A percentile compares a stretch with the other conserved stretches of the same genome.
Evolutionary conservation across 2,329 filamentous ascomycete species (phyloP).

Genomic region (Magnaporthales sp.): DNA sequence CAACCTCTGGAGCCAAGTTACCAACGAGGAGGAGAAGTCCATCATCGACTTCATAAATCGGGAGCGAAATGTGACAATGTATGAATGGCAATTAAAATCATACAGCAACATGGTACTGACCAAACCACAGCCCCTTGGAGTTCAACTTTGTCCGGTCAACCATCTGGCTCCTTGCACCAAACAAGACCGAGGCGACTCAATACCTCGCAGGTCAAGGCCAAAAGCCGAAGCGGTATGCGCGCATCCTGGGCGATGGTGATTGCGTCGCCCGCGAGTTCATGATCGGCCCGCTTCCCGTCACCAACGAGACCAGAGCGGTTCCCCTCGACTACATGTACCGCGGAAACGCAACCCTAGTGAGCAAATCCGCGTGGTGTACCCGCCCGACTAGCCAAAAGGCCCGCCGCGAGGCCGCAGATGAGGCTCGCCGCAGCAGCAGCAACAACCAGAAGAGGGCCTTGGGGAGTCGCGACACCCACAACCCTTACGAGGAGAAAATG

Average conservation of each 20-base stretch:
- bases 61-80: background rate
- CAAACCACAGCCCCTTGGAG: background rate
- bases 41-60: background rate
- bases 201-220: background rate
- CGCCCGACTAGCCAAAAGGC: background rate
- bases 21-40: background rate
- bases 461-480: background rate
- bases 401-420: background rate
- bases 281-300: slow-evolving; percentile 38
- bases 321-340: slow-evolving; percentile 30
- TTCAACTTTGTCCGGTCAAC: background rate
- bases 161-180: background rate
- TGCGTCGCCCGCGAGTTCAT: slow-evolving; percentile 28
- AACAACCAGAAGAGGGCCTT: background rate
- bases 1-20: background rate
- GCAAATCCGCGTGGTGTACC: background rate
- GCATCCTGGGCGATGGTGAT: background rate
- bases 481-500: slow-evolving; percentile 1
- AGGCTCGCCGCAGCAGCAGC: background rate
- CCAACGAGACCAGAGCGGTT: slow-evolving; percentile 23
- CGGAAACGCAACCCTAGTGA: slow-evolving; percentile 1
- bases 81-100: background rate
- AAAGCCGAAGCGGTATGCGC: slow-evolving; percentile 1
- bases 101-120: no score
- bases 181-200: slow-evolving; percentile 1